Conservation (phyloP, 2,329 filamentous ascomycete species). For the Trichoderma sp. region DNA sequence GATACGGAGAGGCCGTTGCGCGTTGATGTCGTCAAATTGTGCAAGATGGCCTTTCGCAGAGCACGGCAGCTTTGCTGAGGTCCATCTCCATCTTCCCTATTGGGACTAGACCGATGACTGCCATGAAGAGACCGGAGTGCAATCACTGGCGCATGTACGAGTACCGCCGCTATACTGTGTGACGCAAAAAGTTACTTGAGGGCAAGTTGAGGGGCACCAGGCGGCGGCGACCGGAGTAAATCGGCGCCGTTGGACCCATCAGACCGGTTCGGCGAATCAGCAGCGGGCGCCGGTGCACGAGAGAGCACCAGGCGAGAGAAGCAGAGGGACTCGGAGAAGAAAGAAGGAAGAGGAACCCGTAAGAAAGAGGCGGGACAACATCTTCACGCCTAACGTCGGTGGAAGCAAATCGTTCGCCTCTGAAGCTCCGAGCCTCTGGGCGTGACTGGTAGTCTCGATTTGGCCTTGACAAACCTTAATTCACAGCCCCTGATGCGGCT, state of each 20-base stretch:
- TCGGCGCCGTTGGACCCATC: constrained; percentile 15
- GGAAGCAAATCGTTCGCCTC: neutral
- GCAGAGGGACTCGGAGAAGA: no score
- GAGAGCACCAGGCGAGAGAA: neutral
- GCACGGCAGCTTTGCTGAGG: constrained; percentile 9
- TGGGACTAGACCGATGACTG: constrained; percentile 6
- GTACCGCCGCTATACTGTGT: neutral
- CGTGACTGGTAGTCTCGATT: neutral
- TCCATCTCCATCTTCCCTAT: neutral
- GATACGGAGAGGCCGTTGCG: constrained; percentile 1
- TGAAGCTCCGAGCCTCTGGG: neutral
- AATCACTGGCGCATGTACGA: neutral
- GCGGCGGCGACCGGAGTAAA: constrained; percentile 22
- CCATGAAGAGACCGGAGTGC: no score
- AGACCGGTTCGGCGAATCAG: constrained; percentile 25
- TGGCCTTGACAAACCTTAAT: neutral
- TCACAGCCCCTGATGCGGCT: constrained; percentile 5
- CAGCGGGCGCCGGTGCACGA: constrained; percentile 18
- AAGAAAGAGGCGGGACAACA: neutral
- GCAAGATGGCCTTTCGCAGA: constrained; percentile 27
- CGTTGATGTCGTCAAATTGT: constrained; percentile 9
- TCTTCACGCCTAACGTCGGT: neutral
- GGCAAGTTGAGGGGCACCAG: neutral
- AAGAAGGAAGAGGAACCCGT: neutral
- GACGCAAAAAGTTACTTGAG: neutral